Evolutionary conservation across 75 land plant species (phyloP), one percentile per base, ranked within the genome.

Genomic region (Picea glauca): DNA sequence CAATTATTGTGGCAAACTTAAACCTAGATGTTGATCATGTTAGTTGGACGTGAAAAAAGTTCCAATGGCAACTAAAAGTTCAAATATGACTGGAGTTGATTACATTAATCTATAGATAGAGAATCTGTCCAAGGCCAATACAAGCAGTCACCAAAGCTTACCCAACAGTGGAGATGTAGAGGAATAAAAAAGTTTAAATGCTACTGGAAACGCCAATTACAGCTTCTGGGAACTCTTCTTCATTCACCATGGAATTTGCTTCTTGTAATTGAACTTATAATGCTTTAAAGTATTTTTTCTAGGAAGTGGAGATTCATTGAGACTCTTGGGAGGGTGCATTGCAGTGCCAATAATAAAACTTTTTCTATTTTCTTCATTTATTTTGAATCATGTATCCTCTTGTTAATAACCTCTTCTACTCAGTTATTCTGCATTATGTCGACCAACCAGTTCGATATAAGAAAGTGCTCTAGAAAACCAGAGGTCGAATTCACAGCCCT

Each of bases 141-240:
- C 14, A 64, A 30, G 35, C 13, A 64, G 32, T 3, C 11, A 66
- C 21, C 38, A 26, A 72, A 58, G 21, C 80, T 79, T 84, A 95
- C 98, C 98, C 98, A 12, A 81, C 78, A 64, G 93, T 95, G 43
- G 88, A 88, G 18, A 82, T 82, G 75, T 90, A 93, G 6, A 95
- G 84, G 83, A 84, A 95, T 26, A 95, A 84, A 78, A 95, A 88
- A 13, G 96, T 86, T n/a, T 80, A 81, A 18, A 91, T 77, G 74
- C 94, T 94, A 60, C 88, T 83, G 18, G 87, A 81, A 77, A 90
- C 81, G 61, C 90, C 90, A 77, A 83, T 78, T 46, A 79, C 78
- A 8, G 89, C 89, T 46, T 91, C 85, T 17, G 87, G 89, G 58
- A 88, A 77, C 13, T 88, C 85, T 46, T 90, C 84, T 32, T 87